Evolutionary conservation across 345 rosid species (phyloP).

Genomic region (Eucalyptus paniculata): DNA sequence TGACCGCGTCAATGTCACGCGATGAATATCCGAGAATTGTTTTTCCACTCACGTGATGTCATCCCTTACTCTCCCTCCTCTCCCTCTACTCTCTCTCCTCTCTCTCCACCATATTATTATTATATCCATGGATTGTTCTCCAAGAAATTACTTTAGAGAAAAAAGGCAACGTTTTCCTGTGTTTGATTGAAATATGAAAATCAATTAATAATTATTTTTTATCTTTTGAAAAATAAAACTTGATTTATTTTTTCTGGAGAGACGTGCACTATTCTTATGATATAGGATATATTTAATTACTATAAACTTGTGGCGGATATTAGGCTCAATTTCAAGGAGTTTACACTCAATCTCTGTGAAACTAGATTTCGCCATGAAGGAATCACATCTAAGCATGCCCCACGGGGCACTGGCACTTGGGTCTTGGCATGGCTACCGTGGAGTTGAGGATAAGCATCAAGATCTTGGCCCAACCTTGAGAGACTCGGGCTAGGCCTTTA

Average conservation of each 20-base stretch:
- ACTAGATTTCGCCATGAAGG: fast-evolving
- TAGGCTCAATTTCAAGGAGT: not conserved
- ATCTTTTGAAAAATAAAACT: not conserved
- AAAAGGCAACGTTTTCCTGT: not conserved
- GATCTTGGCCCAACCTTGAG: not conserved
- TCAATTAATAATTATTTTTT: not conserved
- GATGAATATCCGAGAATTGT: not conserved
- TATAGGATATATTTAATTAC: not conserved
- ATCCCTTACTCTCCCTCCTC: not conserved
- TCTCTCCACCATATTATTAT: not conserved
- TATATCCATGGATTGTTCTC: not conserved
- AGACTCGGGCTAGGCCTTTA: not conserved
- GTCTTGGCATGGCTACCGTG: not conserved
- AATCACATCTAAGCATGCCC: not conserved
- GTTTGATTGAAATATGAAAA: not conserved
- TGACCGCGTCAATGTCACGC: not conserved
- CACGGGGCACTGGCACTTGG: not conserved
- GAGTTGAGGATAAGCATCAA: not conserved
- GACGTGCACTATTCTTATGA: not conserved
- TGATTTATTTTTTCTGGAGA: not conserved
- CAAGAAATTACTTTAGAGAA: not conserved
- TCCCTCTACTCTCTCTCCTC: not conserved
- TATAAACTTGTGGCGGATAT: not conserved
- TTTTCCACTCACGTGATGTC: not conserved
- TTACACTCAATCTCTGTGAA: fast-evolving